phyloP scores from a whole-genome alignment of 345 rosid species.

The Excoecaria agallocha region DNA sequence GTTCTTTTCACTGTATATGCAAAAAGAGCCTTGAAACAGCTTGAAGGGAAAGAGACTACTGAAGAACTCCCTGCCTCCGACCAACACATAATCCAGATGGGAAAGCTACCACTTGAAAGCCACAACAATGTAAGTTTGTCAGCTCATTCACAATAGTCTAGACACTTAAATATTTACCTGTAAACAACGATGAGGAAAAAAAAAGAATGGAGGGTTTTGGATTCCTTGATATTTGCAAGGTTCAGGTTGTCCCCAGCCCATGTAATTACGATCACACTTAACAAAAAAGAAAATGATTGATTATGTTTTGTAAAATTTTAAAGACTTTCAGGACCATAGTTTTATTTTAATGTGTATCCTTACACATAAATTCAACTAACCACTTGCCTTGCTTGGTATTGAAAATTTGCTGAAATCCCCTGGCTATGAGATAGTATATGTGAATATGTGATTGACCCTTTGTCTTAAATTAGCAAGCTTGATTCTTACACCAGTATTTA shows the following conservation, averaged over 20 bases:
- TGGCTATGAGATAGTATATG: background rate
- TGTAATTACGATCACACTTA: conserved; percentile 16
- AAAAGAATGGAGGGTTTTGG: background rate
- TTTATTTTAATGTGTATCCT: background rate
- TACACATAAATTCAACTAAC: background rate
- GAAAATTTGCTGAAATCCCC: background rate
- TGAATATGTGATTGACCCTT: background rate
- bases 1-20: conserved; percentile 30
- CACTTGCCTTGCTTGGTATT: background rate
- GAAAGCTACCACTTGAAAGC: conserved; percentile 23
- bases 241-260: background rate
- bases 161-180: conserved; percentile 15
- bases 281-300: background rate
- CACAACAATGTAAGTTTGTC: conserved; percentile 8
- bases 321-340: background rate
- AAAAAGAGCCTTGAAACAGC: conserved; percentile 32
- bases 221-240: background rate
- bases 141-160: conserved; percentile 12
- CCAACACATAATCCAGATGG: conserved; percentile 20
- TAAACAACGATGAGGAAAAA: conserved; percentile 8
- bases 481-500: too few relatives aligned
- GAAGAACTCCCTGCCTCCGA: conserved; percentile 4
- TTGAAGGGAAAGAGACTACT: conserved; percentile 13
- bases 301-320: background rate
- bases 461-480: background rate